These are phyloP conservation scores for Nothopassalora personata DNA, from an alignment of 2,329 filamentous ascomycete genomes.

Conservation along the genomic window DNA sequence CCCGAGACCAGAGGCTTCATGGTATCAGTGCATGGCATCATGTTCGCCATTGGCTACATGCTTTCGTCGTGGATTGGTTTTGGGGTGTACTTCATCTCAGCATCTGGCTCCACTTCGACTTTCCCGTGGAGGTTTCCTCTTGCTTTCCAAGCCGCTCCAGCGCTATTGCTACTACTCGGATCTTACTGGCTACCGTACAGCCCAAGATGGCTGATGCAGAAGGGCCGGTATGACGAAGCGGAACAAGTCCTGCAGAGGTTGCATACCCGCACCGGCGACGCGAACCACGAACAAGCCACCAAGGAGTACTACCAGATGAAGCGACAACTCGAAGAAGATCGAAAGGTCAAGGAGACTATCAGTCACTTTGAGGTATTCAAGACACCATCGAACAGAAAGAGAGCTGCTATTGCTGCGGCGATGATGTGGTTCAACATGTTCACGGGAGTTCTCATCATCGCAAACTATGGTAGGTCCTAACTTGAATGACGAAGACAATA, in stretches of 20 bases:
- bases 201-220: constrained; percentile 25
- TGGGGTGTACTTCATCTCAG: constrained; percentile 2
- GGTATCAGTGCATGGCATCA: constrained; percentile 38
- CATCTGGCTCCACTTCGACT: constrained; percentile 7
- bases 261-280: constrained; percentile 39
- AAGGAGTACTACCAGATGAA: constrained; percentile 43
- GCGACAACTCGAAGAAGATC: constrained; percentile 41
- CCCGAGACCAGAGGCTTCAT: constrained; percentile 38
- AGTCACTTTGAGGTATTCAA: constrained; percentile 40
- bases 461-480: constrained; percentile 36
- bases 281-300: constrained; percentile 35
- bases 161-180: constrained; percentile 38
- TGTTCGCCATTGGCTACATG: constrained; percentile 40
- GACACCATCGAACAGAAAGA: constrained; percentile 37
- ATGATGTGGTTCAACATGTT: constrained; percentile 35
- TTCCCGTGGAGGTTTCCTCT: constrained; percentile 46
- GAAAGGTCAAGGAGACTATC: constrained; percentile 29
- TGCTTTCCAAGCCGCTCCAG: constrained; percentile 40
- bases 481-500: background rate
- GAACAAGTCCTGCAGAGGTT: constrained; percentile 41
- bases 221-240: constrained; percentile 24
- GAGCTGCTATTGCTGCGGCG: constrained; percentile 37
- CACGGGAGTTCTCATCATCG: constrained; percentile 28
- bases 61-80: constrained; percentile 36
- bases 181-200: constrained; percentile 34